A percentile compares a stretch with the other conserved stretches of the same genome.
Evolutionary conservation across 2,329 filamentous ascomycete genomes (phyloP).

Genomic region (Ophiostoma triangulosporum): DNA sequence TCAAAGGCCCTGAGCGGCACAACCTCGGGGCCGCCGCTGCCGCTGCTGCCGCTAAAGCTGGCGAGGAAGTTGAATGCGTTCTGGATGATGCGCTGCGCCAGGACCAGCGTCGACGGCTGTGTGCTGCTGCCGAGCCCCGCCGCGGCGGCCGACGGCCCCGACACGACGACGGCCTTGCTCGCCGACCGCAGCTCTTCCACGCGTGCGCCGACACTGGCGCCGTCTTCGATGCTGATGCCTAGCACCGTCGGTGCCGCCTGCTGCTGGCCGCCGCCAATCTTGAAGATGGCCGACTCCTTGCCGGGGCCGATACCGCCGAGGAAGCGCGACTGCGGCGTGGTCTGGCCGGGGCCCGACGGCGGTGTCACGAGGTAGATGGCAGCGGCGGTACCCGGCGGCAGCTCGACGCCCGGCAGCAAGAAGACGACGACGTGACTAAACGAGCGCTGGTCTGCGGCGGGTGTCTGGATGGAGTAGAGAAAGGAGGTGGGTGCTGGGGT

Average conservation of each 20-base stretch:
- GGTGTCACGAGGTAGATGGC: constrained; percentile 71
- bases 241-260: constrained; percentile 35
- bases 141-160: not conserved
- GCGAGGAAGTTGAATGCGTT: constrained; percentile 96
- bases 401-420: constrained; percentile 60
- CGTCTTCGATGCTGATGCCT: constrained; percentile 71
- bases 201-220: constrained; percentile 54
- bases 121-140: not conserved
- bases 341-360: constrained; percentile 22
- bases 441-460: constrained; percentile 23
- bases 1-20: constrained; percentile 91
- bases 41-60: constrained; percentile 51
- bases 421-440: constrained; percentile 84
- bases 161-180: constrained; percentile 18
- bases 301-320: constrained; percentile 80
- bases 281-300: constrained; percentile 88
- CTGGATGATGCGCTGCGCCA: constrained; percentile 88
- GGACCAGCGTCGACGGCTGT: constrained; percentile 44
- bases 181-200: constrained; percentile 43
- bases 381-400: constrained; percentile 67
- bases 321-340: constrained; percentile 38
- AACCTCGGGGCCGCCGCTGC: constrained; percentile 54
- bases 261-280: constrained; percentile 34
- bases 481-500: constrained; percentile 40
- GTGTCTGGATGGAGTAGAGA: constrained; percentile 36